Evolutionary conservation across 2,329 filamentous ascomycete species (phyloP), one percentile per base, ranked within the genome.

Genomic region (Allantophomopsis lycopodina): DNA sequence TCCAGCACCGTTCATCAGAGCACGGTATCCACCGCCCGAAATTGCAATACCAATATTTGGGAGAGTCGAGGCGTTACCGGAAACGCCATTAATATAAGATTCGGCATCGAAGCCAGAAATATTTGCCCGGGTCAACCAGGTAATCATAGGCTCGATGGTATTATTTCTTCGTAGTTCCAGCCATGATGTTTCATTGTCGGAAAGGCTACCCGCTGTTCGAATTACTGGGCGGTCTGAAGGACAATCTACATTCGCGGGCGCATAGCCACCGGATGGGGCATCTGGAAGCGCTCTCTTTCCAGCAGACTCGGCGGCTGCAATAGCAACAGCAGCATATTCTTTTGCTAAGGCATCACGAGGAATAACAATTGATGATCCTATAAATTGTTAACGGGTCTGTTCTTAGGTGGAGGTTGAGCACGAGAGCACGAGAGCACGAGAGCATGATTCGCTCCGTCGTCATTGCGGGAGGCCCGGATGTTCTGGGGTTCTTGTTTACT

Each of bases 1-100:
- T 44, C 87, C 87, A 13, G 79, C 87, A 31, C 84, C 86, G 53
- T 83, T 89, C 64, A 88, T 66, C 63, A 93, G 67, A n/a, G 87
- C 86, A 41, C 87, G 71, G 56, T 91, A 94, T 30, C 87, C 87
- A 55, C 87, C 87, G 11, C 86, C 86, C 0, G 84, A 91, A 35
- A 83, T 65, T 10, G 86, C 83, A 45, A 94, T 73, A 13, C 69
- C 85, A 44, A 94, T 77, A 48, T 79, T 83, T 0, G 79, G 78
- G 18, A 80, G 51, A 1, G 66, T 63, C 13, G 68, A 67, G 1
- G 62, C 63, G 56, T 82, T 79, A 44, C 63, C 60, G 20, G 60
- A 60, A 43, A 74, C 57, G 2, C 61, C 62, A 40, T 78, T 68
- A 50, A 96, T 76, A 55, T 91, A 96, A 2, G 61, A 55, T 1